Base-by-base conservation (phyloP, 352 stramenopile genomes). In the Lagenidium giganteum region DNA sequence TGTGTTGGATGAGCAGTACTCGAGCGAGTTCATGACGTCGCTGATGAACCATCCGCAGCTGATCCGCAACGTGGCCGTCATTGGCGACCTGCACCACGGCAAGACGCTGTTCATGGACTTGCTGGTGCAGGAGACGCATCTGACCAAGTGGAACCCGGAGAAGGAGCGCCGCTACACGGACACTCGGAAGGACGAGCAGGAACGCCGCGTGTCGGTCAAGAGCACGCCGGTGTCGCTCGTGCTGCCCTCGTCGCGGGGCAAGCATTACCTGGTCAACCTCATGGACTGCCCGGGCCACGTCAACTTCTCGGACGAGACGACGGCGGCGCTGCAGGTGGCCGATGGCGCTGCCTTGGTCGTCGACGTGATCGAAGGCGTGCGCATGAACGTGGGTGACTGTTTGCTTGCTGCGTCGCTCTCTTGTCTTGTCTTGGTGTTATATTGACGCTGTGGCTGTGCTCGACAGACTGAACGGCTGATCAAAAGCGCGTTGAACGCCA, bases 341-440 rank as follows among this genome's bases (percentile, higher is more conserved):
- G 97, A 99, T 72, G 95, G 95, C 27, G 93, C 83, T 0, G 77
- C 98, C 17, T 41, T 99, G 0, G 90, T 99, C 5, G 92, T 99
- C 3, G 97, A 99, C 74, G 95, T 80, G 5, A 77, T 99, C 37
- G 96, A 99, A 70, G 97, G 97, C 40, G 91, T 99, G 44, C 98
- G 99, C 89, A 87, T 99, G 79, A 95, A 91, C 39, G 80, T 93
- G 64, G 33, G 64, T 67, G 8, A 27, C 17, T 54, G 1, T 40
- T 42, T 36, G 8, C 6, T 25, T 47, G 12, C n/a, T n/a, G n/a
- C n/a, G n/a, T n/a, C n/a, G n/a, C n/a, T n/a, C n/a, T n/a, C n/a
- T n/a, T n/a, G n/a, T n/a, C n/a, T n/a, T n/a, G n/a, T n/a, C 13
- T 30, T 42, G 34, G 32, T 39, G 13, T 34, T n/a, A 48, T 0